Conservation (phyloP, 139 green algal species). For the Nannochloris sp. region DNA sequence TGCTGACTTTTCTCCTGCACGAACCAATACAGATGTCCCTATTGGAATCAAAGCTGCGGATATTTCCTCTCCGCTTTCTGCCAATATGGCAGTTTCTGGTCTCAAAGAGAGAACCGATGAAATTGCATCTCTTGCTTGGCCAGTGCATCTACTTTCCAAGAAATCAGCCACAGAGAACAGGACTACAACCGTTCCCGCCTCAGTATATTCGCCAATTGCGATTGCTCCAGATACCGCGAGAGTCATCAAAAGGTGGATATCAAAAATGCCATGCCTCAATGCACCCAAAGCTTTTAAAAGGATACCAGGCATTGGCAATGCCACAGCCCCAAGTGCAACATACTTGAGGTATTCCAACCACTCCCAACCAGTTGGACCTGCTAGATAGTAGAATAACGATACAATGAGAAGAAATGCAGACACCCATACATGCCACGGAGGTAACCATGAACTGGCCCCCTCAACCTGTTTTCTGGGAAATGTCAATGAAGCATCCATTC, state of each 20-base stretch:
- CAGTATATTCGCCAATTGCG: conserved; percentile 42
- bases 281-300: conserved; percentile 21
- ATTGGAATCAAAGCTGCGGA: conserved; percentile 4
- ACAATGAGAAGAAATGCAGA: conserved; percentile 36
- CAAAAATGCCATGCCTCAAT: conserved; percentile 35
- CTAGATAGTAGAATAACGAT: conserved; percentile 44
- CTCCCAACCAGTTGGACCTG: conserved; percentile 1
- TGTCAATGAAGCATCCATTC: conserved; percentile 43
- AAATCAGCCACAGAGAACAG: conserved; percentile 50
- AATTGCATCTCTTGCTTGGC: conserved; percentile 21
- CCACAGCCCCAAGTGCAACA: conserved; percentile 39
- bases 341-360: conserved; percentile 40
- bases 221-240: conserved; percentile 30
- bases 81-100: conserved; percentile 23
- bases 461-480: neutral
- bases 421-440: conserved; percentile 24
- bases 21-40: conserved; percentile 40
- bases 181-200: conserved; percentile 48
- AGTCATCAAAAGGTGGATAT: conserved; percentile 55
- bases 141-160: conserved; percentile 34
- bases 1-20: conserved; percentile 56
- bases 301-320: conserved; percentile 32
- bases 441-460: conserved; percentile 7
- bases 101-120: conserved; percentile 22
- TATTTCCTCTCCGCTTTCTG: conserved; percentile 15